Base-by-base conservation (phyloP, 768 basidiomycete genomes). In the Neoboletus brunneissimus region DNA sequence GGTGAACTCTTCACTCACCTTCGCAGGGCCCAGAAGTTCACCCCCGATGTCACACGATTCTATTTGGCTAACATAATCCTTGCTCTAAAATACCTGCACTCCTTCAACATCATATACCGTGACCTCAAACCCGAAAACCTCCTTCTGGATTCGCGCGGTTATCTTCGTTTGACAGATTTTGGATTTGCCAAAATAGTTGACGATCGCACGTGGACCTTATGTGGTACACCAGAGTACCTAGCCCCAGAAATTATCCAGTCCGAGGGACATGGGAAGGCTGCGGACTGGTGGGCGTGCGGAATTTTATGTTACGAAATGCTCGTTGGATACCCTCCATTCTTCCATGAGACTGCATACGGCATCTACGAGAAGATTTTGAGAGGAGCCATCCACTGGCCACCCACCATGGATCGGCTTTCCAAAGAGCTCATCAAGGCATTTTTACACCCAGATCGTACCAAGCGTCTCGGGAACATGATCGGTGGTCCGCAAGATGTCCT, bases 211-310 rank as follows among this genome's bases (percentile, higher is more conserved):
- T 98, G 91, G 87, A 99, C 97, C 8, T 80, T 99, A 32, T 99
- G 97, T 66, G 93, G 93, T 35, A 96, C 93, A 11, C 93, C 94
- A 20, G 93, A 95, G 74, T 98, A 99, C 69, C 86, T 99, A 37
- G 96, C 97, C 3, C 97, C 97, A 20, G 97, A 99, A 74, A 97
- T 99, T 55, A 97, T 99, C 55, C 89, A 96, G 67, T 94, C 92
- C 7, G 94, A 96, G 59, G 97, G 97, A 12, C 97, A 99, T 72
- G 94, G 94, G 12, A 96, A 97, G 72, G 94, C 95, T 10, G 95
- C 94, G 7, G 96, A 99, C 70, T 99, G 94, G 94, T 99, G 97
- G 97, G 96, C 97, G 10, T 89, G 94, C 65, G 97, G 97, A 20
- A 91, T 98, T 45, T 79, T 99, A 35, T 93, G 91, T 71, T 99